Percentiles rank a stretch among this genome's conserved stretches.
phyloP scores from a whole-genome alignment of 164 flowering plant species.

The Malania oleifera region DNA sequence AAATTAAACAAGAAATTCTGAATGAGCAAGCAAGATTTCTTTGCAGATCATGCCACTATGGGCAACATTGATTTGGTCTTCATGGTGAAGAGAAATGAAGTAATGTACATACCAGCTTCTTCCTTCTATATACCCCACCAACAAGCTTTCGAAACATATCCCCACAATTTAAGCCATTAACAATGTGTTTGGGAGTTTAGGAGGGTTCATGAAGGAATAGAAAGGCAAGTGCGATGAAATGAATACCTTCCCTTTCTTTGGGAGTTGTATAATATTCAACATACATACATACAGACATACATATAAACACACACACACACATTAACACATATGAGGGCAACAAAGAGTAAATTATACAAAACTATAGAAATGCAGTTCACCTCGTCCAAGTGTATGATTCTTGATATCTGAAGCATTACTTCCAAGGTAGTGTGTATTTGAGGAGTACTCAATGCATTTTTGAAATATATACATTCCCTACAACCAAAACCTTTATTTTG shows the following conservation, averaged over 20 bases:
- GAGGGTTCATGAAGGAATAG: too few species aligned
- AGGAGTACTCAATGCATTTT: constrained; percentile 20
- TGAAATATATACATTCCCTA: constrained; percentile 28
- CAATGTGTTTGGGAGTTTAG: too few species aligned
- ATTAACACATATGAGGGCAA: too few species aligned
- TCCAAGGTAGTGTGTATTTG: constrained; percentile 26
- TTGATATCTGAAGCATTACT: constrained; percentile 44
- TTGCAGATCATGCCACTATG: not conserved
- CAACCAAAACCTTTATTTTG: constrained; percentile 31
- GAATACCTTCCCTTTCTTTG: too few species aligned
- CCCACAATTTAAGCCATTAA: not conserved
- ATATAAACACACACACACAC: too few species aligned
- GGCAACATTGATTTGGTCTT: too few species aligned
- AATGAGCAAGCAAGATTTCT: not conserved
- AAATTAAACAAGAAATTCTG: not conserved
- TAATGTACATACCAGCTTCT: not conserved
- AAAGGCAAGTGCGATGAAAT: too few species aligned
- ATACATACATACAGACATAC: too few species aligned
- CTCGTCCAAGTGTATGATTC: constrained; percentile 70
- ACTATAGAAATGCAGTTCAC: constrained; percentile 29
- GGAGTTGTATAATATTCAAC: too few species aligned
- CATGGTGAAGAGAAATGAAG: too few species aligned
- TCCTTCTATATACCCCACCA: not conserved
- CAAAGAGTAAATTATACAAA: too few species aligned
- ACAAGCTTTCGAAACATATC: not conserved